These are phyloP conservation scores for Cucumis variabilis DNA, from an alignment of 331 rosid species.

Conservation along the genomic window DNA sequence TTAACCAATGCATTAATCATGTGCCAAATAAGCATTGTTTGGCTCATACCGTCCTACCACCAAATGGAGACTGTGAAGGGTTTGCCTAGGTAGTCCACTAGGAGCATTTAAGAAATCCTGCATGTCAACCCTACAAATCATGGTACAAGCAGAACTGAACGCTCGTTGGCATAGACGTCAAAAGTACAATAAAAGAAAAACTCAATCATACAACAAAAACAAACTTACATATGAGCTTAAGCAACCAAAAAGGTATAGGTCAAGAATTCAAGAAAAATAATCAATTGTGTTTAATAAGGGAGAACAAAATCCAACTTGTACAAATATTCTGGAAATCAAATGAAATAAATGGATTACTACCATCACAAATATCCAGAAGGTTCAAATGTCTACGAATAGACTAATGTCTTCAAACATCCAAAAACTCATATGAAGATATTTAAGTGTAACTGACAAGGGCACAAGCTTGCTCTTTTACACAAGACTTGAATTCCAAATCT, in stretches of 20 bases:
- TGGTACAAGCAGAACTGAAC: neutral
- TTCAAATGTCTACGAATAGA: neutral
- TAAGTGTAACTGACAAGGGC: no score
- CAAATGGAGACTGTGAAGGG: conserved; percentile 77
- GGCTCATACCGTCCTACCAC: conserved; percentile 86
- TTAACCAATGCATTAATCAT: conserved; percentile 22
- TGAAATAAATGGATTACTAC: neutral
- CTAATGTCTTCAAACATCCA: no score
- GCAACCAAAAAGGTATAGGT: neutral
- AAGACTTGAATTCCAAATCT: no score
- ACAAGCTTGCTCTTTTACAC: no score
- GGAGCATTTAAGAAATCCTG: conserved; percentile 98
- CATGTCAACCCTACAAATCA: conserved; percentile 81
- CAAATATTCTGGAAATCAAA: neutral
- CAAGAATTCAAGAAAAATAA: neutral
- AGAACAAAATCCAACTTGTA: neutral
- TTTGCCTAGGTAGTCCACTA: conserved; percentile 75
- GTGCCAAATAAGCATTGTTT: neutral
- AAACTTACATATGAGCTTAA: neutral
- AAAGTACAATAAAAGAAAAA: neutral
- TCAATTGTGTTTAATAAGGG: neutral
- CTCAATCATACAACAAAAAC: neutral
- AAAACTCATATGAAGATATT: no score
- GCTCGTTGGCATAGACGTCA: conserved; percentile 31
- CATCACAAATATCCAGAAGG: neutral